Base-by-base conservation (phyloP, 352 stramenopile species). In the Peronosclerospora sorghi region DNA sequence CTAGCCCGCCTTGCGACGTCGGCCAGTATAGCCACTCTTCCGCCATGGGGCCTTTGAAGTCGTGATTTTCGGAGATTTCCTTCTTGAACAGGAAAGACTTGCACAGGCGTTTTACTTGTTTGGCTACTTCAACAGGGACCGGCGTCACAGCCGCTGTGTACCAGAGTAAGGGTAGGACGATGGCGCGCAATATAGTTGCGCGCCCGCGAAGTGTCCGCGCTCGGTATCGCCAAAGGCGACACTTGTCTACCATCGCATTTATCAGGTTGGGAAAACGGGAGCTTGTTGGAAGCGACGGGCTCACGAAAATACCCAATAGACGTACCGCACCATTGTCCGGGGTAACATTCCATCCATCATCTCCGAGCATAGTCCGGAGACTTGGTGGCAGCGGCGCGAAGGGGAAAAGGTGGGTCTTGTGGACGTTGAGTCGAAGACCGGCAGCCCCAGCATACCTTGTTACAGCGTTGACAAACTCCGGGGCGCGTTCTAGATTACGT, bases 31-130 rank as follows among this genome's bases (percentile, higher is more conserved):
- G 32, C 32, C 32, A 38, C 13, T 24, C 18, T 13, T 37, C 32
- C 14, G 32, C 32, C 14, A 21, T 7, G 0, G 24, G 19, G 0
- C 32, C 37, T 24, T 12, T 5, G 12, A 37, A 19, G 0, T 14
- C 12, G 5, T 8, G n/a, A 9, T 19, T 5, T 1, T 1, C 32
- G 21, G 47, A 1, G 43, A 30, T 4, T 3, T 19, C 18, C n/a
- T 38, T 36, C 13, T 54, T 54, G 26, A 48, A 49, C 0, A 55
- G 28, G 5, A 55, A 49, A 0, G 26, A 14, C 28, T 55, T 45
- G 24, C 40, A 45, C 0, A 49, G n/a, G 1, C 14, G 10, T 5
- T 27, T 18, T 0, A 55, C 48, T 35, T 41, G 39, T 0, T 23
- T 21, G 0, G 7, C 35, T 1, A 49, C 27, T 0, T 20, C 8